Base-by-base conservation (phyloP, 305 asterid genomes). In the Fraxinus greggii region DNA sequence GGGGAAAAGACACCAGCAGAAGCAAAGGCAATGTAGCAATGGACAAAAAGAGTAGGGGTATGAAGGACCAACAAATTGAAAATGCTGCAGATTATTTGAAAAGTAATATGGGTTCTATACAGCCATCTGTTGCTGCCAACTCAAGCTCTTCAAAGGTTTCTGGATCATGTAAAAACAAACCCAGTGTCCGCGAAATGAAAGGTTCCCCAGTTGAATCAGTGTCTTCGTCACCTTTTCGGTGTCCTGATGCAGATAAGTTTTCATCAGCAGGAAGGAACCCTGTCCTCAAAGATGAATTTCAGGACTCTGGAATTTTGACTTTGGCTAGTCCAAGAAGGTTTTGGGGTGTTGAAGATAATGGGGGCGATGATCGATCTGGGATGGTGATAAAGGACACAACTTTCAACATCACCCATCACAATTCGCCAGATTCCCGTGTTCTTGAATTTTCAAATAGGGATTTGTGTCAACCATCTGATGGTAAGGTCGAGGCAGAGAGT, bases 91-190 rank as follows among this genome's bases (percentile, higher is more conserved):
- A 89, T 88, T 85, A 88, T 84, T 80, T 89, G 80, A 90, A 90
- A 86, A 91, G 88, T 86, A 94, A 88, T 85, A 61, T 87, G 84
- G 91, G 91, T 83, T 77, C 89, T 59, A 85, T 76, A 51, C 95
- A 82, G 45, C 94, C 95, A 79, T 89, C 73, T 26, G 73, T 87
- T 83, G 94, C 97, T 69, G 93, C 98, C 82, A 95, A 94, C 88
- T 97, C 99, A 36, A 95, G 99, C 91, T 95, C 98, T 81, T 97
- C 99, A 73, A 97, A 93, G 87, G 94, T 95, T 82, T 92, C 98
- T 81, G 97, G 97, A 35, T 95, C 99, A 23, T 93, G 84, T 84
- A 93, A 81, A 87, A 90, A 88, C 88, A 91, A 84, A 84, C 84
- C 89, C 80, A 90, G 83, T 83, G 88, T 86, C 65, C 95, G 88